A percentile compares a stretch with the other conserved stretches of the same genome.
Conservation (phyloP, 768 basidiomycete species). For the Calocera cornea region DNA sequence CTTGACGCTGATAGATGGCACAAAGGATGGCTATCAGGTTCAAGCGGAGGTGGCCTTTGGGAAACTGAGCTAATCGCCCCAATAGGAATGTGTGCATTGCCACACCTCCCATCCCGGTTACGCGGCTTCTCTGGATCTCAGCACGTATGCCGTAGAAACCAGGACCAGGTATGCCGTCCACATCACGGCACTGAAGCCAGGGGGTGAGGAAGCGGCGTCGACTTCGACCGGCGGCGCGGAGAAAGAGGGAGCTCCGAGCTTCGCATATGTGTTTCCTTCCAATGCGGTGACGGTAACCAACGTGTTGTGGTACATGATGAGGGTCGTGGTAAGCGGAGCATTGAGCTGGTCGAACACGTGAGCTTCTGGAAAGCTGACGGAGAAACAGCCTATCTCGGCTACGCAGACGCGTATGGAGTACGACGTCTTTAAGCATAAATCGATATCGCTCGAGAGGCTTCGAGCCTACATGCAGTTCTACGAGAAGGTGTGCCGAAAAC, state of each 20-base stretch:
- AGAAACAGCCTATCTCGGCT: background rate
- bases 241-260: background rate
- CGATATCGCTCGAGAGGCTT: background rate
- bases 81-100: conserved; percentile 6
- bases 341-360: background rate
- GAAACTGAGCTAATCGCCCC: background rate
- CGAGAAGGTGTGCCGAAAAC: conserved; percentile 2
- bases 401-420: conserved; percentile 7
- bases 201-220: background rate
- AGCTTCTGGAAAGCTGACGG: background rate
- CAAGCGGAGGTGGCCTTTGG: background rate
- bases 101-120: conserved; percentile 6
- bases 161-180: conserved; percentile 5
- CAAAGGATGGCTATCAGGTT: conserved; percentile 2
- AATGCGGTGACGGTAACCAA: conserved; percentile 1
- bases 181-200: background rate
- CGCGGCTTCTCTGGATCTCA: conserved; percentile 4
- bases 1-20: background rate
- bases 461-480: conserved; percentile 1
- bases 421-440: conserved; percentile 8
- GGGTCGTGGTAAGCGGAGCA: background rate
- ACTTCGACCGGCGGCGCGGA: background rate
- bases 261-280: conserved; percentile 3
- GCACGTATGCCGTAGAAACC: conserved; percentile 5
- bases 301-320: conserved; percentile 9